Base-by-base conservation (phyloP, 495 filamentous ascomycete species). In the Trichoderma reesei region DNA sequence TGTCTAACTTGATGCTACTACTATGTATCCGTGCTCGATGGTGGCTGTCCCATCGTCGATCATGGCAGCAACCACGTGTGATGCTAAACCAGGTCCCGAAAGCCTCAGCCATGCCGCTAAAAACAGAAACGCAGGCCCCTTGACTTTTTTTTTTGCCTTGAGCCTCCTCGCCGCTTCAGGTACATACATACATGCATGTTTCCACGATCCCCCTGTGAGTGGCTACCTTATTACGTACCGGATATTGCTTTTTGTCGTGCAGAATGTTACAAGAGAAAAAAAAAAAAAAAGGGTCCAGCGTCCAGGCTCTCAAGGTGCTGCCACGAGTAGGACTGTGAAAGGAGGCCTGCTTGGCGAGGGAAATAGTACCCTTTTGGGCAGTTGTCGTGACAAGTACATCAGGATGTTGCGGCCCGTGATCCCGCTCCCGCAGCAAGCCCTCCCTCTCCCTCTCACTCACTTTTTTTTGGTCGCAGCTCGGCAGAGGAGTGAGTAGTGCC, bases 361-460 rank as follows among this genome's bases (percentile, higher is more conserved):
- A n/a, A n/a, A n/a, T n/a, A n/a, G n/a, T n/a, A n/a, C n/a, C n/a
- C n/a, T n/a, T n/a, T n/a, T n/a, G n/a, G n/a, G n/a, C n/a, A n/a
- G n/a, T n/a, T n/a, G n/a, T n/a, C n/a, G n/a, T n/a, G n/a, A n/a
- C n/a, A n/a, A n/a, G 14, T 9, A 18, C 20, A 26, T 56, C 48
- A 56, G 51, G 51, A 34, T n/a, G 13, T 3, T 56, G 51, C 51
- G 51, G 51, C 51, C 51, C 51, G 51, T 31, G 20, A 3, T 56
- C 51, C 51, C 51, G 51, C 51, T 56, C 26, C 51, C 31, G 20
- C 31, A 56, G 51, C 51, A n/a, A n/a, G n/a, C n/a, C n/a, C n/a
- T n/a, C n/a, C n/a, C n/a, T n/a, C n/a, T n/a, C n/a, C n/a, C n/a
- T n/a, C n/a, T n/a, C n/a, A n/a, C n/a, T n/a, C n/a, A n/a, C n/a